Evolutionary conservation across 108 stramenopile species (phyloP).

Genomic region (Schizochytrium sp.): DNA sequence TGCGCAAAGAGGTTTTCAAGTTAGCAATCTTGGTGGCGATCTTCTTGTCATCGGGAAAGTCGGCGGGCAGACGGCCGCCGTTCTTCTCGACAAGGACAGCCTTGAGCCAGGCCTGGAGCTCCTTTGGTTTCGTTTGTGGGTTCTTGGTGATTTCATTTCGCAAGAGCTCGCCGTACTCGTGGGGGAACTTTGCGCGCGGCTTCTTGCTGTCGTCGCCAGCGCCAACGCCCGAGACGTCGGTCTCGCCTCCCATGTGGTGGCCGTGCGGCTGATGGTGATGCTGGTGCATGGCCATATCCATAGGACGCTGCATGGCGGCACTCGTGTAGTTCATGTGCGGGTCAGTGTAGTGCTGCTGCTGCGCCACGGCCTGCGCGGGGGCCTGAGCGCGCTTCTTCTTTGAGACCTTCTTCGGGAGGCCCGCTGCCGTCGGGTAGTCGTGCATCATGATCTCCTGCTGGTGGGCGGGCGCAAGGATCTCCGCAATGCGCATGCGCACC

Average conservation of each 20-base stretch:
- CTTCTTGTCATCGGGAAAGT: not conserved
- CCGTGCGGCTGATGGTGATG: not conserved
- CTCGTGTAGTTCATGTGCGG: too few relatives aligned
- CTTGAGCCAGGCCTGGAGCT: not conserved
- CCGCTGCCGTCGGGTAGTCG: not conserved
- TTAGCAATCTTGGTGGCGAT: not conserved
- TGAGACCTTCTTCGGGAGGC: not conserved
- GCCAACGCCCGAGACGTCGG: not conserved
- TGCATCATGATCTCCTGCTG: not conserved
- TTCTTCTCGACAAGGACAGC: not conserved
- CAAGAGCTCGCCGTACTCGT: slow-evolving; percentile 4
- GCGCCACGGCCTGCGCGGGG: not conserved
- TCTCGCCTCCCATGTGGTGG: not conserved
- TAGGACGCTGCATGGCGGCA: not conserved
- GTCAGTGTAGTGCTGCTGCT: too few relatives aligned
- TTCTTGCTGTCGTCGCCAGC: not conserved
- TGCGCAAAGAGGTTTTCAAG: not conserved
- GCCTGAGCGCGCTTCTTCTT: not conserved
- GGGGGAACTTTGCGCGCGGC: not conserved
- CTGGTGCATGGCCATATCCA: not conserved
- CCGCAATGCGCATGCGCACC: not conserved
- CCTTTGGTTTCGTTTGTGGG: not conserved
- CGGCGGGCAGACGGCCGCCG: not conserved
- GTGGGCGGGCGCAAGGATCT: not conserved
- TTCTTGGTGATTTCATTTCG: not conserved